Evolutionary conservation across 257 asterid species (phyloP), one percentile per base, ranked within the genome.

Genomic region (Nicotiana obtusifolia): DNA sequence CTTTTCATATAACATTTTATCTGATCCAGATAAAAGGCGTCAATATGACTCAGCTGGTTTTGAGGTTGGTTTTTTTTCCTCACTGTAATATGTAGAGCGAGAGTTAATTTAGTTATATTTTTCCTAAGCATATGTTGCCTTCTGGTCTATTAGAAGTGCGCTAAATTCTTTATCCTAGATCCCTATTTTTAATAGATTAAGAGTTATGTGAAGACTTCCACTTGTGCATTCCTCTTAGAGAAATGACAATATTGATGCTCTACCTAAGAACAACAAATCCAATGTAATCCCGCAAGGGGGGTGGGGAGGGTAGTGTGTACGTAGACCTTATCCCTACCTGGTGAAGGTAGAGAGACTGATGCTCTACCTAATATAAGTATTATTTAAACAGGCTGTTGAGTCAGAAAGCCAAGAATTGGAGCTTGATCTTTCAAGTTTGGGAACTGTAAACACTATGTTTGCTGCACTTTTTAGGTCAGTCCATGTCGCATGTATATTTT

Each of bases 391-490:
- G 99, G 99, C 97, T 60, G 97, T 96, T 88, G 99, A 93, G 88
- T 87, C 98, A 33, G 97, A 94, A 87, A 87, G 90, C 86, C 98
- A 93, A 84, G 99, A 94, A n/a, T 87, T 96, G 82, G 98, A 96
- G 89, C 89, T 94, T 81, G 99, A 96, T 84, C 97, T 96, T 87
- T 96, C 99, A 82, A 96, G 95, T 90, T 88, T 96, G 84, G 98
- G 98, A 86, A 89, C 98, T 76, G 98, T 96, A 47, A 94, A 93
- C 87, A 96, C 98, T 47, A 87, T 96, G 97, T 93, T 96, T 84
- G 98, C 99, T 83, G 99, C 99, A 26, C 91, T 96, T 78, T 96
- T 96, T 83, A 96, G 99, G 99, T 94, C 73, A 82, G 88, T 84
- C 77, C 54, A 59, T 61, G 75, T 78, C 14, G 4, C 84, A 41